These are phyloP conservation scores for Ogataea henricii DNA, from an alignment of 805 yeast species.

Conservation along the genomic window DNA sequence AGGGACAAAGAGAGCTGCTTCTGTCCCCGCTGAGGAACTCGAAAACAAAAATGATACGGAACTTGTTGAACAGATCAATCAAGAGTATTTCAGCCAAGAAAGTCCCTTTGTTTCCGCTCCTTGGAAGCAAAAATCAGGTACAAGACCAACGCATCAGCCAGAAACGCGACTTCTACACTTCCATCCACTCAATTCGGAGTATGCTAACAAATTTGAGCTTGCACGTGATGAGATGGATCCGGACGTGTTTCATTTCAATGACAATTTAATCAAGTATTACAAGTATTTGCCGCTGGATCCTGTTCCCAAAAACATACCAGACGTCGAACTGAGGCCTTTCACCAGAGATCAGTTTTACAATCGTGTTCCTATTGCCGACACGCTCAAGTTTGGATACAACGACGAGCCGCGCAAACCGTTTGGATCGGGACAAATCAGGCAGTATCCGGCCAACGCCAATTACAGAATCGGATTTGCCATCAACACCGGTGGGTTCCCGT, in stretches of 20 bases:
- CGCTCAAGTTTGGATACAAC: conserved; percentile 24
- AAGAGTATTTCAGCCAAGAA: conserved; percentile 14
- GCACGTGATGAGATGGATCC: conserved; percentile 18
- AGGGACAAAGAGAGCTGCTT: background rate
- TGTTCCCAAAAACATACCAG: conserved; percentile 6
- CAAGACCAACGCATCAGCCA: conserved; percentile 14
- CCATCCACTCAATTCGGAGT: conserved; percentile 9
- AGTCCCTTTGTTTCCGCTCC: conserved; percentile 15
- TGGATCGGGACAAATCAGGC: conserved; percentile 7
- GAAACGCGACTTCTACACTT: conserved; percentile 18
- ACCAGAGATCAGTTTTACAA: conserved; percentile 5
- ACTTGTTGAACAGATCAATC: conserved; percentile 9
- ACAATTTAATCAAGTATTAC: conserved; percentile 9
- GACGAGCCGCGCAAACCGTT: conserved; percentile 7
- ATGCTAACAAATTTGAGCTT: conserved; percentile 16
- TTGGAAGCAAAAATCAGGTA: conserved; percentile 15
- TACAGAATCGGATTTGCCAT: conserved; percentile 29
- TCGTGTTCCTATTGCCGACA: conserved; percentile 12
- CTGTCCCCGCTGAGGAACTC: background rate
- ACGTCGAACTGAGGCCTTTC: conserved; percentile 2
- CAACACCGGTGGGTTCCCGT: conserved; percentile 36
- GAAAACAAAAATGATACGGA: conserved; percentile 7
- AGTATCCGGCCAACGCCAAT: conserved; percentile 23
- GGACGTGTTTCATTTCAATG: conserved; percentile 22
- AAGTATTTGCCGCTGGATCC: conserved; percentile 6